Conservation (phyloP, 768 basidiomycete species). For the Amanita rubescens region DNA sequence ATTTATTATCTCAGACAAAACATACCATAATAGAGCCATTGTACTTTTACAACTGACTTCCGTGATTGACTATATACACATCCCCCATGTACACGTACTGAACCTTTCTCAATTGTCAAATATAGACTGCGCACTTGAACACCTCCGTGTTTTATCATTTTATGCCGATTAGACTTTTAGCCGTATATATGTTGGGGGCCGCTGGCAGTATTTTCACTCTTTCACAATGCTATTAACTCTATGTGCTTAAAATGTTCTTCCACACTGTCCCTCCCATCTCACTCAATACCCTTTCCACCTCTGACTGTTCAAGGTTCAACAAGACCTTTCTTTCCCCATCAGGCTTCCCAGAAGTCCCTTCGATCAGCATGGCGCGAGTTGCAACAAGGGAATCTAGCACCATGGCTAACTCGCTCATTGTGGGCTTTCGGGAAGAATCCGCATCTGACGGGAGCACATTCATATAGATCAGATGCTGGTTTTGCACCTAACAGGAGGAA, state of each 20-base stretch:
- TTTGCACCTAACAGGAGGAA: constrained; percentile 43
- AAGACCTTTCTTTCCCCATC: constrained; percentile 64
- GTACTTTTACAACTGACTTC: no score
- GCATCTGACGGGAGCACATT: constrained; percentile 51
- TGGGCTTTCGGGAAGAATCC: constrained; percentile 55
- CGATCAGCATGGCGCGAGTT: constrained; percentile 68
- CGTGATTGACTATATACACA: no score
- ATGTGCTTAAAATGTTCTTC: constrained; percentile 42
- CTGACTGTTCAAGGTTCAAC: constrained; percentile 76
- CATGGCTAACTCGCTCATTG: constrained; percentile 51
- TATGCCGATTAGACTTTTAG: no score
- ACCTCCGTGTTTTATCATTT: no score
- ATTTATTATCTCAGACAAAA: no score
- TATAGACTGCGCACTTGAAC: no score
- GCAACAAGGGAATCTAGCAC: constrained; percentile 74
- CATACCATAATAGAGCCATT: no score
- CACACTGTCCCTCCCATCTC: constrained; percentile 68
- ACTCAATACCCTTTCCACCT: constrained; percentile 80
- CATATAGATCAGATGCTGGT: constrained; percentile 70
- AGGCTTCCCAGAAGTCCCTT: constrained; percentile 45
- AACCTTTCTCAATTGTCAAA: no score
- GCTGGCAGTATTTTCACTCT: no score
- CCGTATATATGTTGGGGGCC: no score
- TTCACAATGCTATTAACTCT: no score
- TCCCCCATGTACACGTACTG: no score